Evolutionary conservation across 148 eudicot genomes (phyloP).

Genomic region (Arctostaphylos glauca): DNA sequence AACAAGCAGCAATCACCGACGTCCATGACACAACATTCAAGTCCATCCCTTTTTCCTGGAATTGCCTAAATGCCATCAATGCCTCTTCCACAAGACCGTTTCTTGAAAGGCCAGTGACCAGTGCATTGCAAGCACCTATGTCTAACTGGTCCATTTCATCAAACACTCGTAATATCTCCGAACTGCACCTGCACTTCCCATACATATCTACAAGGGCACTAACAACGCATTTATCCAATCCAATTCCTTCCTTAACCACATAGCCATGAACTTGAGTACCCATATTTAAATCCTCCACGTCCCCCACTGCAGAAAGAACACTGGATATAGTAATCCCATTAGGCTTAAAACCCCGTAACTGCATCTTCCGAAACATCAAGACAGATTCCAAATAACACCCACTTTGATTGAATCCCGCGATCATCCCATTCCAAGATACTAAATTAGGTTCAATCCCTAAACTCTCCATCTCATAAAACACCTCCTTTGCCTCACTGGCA

Average conservation of each 20-base stretch:
- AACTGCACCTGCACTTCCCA: constrained; percentile 45
- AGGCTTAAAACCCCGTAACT: constrained; percentile 38
- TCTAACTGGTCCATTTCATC: constrained; percentile 43
- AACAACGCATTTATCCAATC: constrained; percentile 43
- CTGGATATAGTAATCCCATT: constrained; percentile 57
- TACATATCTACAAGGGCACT: constrained; percentile 60
- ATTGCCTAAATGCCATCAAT: constrained; percentile 33
- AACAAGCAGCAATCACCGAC: constrained; percentile 57
- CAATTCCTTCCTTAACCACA: constrained; percentile 47
- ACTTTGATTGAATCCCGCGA: constrained; percentile 63
- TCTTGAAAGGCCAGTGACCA: constrained; percentile 54
- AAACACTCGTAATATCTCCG: constrained; percentile 49
- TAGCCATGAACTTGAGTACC: constrained; percentile 54
- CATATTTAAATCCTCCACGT: constrained; percentile 31
- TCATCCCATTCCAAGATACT: constrained; percentile 68
- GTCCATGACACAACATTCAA: constrained; percentile 71
- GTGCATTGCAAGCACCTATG: constrained; percentile 52
- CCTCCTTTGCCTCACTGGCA: constrained; percentile 43
- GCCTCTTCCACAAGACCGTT: constrained; percentile 55
- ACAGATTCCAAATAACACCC: constrained; percentile 43
- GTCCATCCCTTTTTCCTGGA: constrained; percentile 42
- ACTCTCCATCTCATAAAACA: constrained; percentile 48
- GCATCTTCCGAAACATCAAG: constrained; percentile 41
- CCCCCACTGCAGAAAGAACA: constrained; percentile 55
- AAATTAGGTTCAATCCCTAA: constrained; percentile 52